Percentiles rank a stretch among this genome's conserved stretches.
These are phyloP conservation scores for Madurella mycetomatis DNA, from an alignment of 2,329 filamentous ascomycete species.

Conservation along the genomic window DNA sequence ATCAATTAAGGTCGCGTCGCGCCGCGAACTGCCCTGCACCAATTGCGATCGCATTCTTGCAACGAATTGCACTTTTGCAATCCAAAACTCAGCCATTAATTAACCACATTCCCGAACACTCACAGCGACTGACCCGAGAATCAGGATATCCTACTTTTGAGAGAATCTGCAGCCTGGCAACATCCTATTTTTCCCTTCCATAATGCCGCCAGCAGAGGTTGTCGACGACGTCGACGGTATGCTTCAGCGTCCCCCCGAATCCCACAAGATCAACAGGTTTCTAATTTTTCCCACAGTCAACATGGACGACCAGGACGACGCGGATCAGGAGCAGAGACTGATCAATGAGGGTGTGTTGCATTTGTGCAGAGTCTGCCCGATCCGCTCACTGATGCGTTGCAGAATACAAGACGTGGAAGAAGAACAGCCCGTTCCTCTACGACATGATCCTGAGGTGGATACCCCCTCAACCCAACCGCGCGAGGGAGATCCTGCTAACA, in stretches of 20 bases:
- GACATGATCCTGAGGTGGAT: slow-evolving; percentile 82
- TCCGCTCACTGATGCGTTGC: slow-evolving; percentile 9
- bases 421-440: slow-evolving; percentile 97
- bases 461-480: too few relatives aligned
- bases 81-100: not conserved
- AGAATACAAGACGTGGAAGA: slow-evolving; percentile 99
- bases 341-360: slow-evolving; percentile 75
- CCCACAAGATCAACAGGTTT: slow-evolving; percentile 6
- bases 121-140: not conserved
- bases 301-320: slow-evolving; percentile 62
- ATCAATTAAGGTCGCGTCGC: slow-evolving; percentile 19
- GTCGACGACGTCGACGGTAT: slow-evolving; percentile 49
- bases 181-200: not conserved
- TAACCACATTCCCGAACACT: not conserved
- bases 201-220: slow-evolving; percentile 46
- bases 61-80: not conserved
- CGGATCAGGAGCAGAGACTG: slow-evolving; percentile 73
- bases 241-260: not conserved
- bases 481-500: not conserved
- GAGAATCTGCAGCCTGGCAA: not conserved
- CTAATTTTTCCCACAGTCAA: slow-evolving; percentile 36
- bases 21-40: slow-evolving; percentile 1
- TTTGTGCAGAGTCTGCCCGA: not conserved
- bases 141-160: not conserved
- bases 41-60: not conserved